Evolutionary conservation across 2,329 filamentous ascomycete species (phyloP).

Genomic region (Clonostachys rhizophaga): DNA sequence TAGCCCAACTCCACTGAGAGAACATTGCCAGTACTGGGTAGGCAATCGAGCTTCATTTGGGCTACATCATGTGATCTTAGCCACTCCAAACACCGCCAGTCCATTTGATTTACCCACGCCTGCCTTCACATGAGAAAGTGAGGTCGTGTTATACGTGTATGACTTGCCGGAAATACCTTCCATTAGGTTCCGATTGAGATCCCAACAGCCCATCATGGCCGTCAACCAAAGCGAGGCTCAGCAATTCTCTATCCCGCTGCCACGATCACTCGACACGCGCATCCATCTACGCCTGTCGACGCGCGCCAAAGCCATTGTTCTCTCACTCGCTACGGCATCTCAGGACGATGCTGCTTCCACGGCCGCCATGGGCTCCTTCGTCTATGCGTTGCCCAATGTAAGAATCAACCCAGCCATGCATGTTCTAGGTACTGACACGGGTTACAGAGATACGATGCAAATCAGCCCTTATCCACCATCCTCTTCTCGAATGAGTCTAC

Average conservation of each 20-base stretch:
- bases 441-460: constrained; percentile 42
- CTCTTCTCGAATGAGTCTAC: constrained; percentile 73
- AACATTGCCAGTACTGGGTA: too few relatives aligned
- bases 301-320: constrained; percentile 49
- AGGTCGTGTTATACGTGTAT: too few relatives aligned
- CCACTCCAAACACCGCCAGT: too few relatives aligned
- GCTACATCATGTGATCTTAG: too few relatives aligned
- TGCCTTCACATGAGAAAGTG: too few relatives aligned
- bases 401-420: constrained; percentile 10
- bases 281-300: constrained; percentile 57
- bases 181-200: too few relatives aligned
- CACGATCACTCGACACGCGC: constrained; percentile 54
- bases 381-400: constrained; percentile 92
- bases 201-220: background rate
- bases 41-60: too few relatives aligned
- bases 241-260: constrained; percentile 55
- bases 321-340: constrained; percentile 57
- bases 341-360: constrained; percentile 44
- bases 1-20: too few relatives aligned
- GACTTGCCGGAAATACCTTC: too few relatives aligned
- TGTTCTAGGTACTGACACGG: too few relatives aligned
- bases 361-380: constrained; percentile 76
- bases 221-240: constrained; percentile 6
- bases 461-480: constrained; percentile 69
- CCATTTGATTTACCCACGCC: too few relatives aligned